Evolutionary conservation across 805 yeast species (phyloP).

Genomic region (Starmera pachycereana): DNA sequence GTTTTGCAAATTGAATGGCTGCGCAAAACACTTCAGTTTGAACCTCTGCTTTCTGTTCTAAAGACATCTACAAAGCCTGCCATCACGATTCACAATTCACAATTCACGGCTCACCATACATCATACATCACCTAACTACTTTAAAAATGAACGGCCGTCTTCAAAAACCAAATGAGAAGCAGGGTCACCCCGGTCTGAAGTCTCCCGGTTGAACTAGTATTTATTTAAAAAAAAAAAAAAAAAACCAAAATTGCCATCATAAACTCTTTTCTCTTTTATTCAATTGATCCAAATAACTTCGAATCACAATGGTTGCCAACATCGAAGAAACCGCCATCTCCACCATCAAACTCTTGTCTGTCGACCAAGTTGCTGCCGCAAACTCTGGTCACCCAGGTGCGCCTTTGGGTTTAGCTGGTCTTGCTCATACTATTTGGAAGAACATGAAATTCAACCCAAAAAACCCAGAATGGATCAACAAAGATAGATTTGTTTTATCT

Average conservation of each 20-base stretch:
- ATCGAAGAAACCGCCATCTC: constrained; percentile 68
- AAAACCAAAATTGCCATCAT: background rate
- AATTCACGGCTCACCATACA: too few species aligned
- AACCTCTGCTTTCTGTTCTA: too few species aligned
- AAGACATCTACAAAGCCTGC: too few species aligned
- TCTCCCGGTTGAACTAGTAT: background rate
- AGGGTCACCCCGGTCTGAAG: background rate
- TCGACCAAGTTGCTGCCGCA: constrained; percentile 79
- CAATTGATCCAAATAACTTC: background rate
- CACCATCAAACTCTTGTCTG: constrained; percentile 84
- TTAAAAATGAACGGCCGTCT: too few species aligned
- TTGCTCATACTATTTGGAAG: constrained; percentile 81
- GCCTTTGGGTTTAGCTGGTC: constrained; percentile 95
- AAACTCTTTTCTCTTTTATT: background rate
- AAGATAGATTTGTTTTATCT: constrained; percentile 90
- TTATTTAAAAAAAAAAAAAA: background rate
- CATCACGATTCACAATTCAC: too few species aligned
- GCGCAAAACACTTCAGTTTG: too few species aligned
- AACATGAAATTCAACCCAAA: constrained; percentile 81
- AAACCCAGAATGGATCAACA: constrained; percentile 86
- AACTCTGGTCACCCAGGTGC: constrained; percentile 99
- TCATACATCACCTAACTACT: too few species aligned
- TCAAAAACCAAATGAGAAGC: too few species aligned
- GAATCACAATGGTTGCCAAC: constrained; percentile 7
- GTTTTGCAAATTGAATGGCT: too few species aligned